Percentiles rank a stretch among this genome's conserved stretches.
phyloP scores from a whole-genome alignment of 2,329 filamentous ascomycete species.

The Didymella keratinophila region DNA sequence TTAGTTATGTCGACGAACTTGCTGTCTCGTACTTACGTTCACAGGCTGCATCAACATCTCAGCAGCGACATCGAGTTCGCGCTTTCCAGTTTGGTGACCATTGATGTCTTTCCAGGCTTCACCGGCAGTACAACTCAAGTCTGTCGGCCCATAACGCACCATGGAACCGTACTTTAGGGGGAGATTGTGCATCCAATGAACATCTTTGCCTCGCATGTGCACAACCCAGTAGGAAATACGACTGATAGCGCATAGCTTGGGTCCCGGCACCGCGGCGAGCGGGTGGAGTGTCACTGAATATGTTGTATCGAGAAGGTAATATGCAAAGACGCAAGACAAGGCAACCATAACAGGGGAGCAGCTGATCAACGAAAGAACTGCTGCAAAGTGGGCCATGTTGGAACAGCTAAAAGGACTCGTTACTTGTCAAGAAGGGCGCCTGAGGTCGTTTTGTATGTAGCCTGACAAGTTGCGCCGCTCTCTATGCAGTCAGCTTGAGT shows the following conservation, averaged over 20 bases:
- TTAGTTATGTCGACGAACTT: too few species aligned
- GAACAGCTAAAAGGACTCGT: too few species aligned
- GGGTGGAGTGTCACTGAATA: not conserved
- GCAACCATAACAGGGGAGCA: not conserved
- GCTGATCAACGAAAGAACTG: not conserved
- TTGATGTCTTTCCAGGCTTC: conserved; percentile 27
- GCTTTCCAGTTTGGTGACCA: conserved; percentile 4
- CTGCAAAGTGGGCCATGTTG: not conserved
- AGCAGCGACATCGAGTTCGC: not conserved
- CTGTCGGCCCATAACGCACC: conserved; percentile 24
- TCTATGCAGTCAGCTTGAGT: too few species aligned
- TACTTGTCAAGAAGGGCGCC: too few species aligned
- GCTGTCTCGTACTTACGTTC: not conserved
- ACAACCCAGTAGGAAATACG: conserved; percentile 7
- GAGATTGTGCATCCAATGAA: conserved; percentile 5
- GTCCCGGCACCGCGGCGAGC: not conserved
- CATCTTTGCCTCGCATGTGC: not conserved
- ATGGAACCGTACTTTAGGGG: conserved; percentile 25
- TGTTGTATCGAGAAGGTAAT: not conserved
- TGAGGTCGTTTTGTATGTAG: too few species aligned
- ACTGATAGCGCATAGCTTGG: not conserved
- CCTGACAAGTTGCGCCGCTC: too few species aligned
- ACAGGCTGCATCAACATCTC: conserved; percentile 4
- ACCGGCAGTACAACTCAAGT: conserved; percentile 15
- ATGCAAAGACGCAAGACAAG: not conserved